phyloP scores from a whole-genome alignment of 2,329 filamentous ascomycete species.

The Fusarium fracticaudum region DNA sequence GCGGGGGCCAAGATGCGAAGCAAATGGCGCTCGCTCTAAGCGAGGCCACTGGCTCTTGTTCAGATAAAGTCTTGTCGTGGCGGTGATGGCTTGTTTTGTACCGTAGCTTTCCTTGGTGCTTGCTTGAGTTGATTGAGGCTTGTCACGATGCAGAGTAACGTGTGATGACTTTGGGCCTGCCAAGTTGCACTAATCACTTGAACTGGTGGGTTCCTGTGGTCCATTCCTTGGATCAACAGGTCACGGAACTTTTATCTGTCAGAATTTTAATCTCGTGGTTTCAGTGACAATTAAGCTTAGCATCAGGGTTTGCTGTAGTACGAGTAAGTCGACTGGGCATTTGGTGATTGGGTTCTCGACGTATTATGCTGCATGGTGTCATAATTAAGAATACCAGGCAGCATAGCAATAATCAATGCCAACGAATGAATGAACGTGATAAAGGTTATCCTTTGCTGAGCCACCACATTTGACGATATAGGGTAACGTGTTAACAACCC shows the following conservation, averaged over 20 bases:
- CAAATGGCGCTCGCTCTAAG: constrained; percentile 31
- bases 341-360: neutral
- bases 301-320: constrained; percentile 5
- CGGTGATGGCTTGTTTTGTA: constrained; percentile 8
- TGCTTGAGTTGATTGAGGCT: neutral
- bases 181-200: constrained; percentile 11
- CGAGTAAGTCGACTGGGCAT: neutral
- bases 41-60: constrained; percentile 32
- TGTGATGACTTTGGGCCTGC: constrained; percentile 15
- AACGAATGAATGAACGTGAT: neutral
- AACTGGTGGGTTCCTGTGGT: neutral
- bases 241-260: neutral
- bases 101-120: neutral
- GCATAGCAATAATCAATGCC: neutral
- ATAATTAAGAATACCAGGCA: neutral
- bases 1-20: constrained; percentile 32
- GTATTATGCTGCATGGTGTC: neutral
- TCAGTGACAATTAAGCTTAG: constrained; percentile 18
- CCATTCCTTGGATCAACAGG: neutral
- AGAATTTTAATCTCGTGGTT: neutral
- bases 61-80: neutral
- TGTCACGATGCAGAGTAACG: constrained; percentile 23
- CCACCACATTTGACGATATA: neutral
- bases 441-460: neutral
- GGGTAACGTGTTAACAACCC: neutral